Evolutionary conservation across 2,329 filamentous ascomycete genomes (phyloP).

Genomic region (Paecilomyces fulvus): DNA sequence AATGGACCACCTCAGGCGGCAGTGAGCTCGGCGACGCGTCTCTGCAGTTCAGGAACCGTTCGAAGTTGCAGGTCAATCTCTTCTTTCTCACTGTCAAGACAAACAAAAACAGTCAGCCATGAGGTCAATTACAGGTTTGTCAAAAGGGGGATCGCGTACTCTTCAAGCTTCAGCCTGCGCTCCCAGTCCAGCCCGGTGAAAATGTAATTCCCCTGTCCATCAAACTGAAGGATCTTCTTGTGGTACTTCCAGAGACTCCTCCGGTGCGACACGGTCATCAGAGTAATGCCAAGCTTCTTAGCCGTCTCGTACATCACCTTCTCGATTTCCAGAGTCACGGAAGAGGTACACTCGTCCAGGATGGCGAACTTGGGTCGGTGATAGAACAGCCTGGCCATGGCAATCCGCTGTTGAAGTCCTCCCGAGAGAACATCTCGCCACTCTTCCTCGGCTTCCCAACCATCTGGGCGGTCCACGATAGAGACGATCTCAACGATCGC

Average conservation of each 20-base stretch:
- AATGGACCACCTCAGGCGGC: conserved; percentile 20
- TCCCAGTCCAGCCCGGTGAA: conserved; percentile 89
- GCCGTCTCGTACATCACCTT: conserved; percentile 96
- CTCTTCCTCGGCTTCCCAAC: conserved; percentile 91
- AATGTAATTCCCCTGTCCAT: conserved; percentile 83
- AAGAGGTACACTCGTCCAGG: conserved; percentile 91
- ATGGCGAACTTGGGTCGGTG: conserved; percentile 90
- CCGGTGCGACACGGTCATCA: conserved; percentile 94
- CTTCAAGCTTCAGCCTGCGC: conserved; percentile 72
- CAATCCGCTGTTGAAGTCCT: conserved; percentile 88
- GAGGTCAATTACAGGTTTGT: background rate
- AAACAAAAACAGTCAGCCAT: conserved; percentile 8
- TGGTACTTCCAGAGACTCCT: conserved; percentile 96
- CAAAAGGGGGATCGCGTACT: conserved; percentile 41
- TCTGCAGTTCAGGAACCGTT: conserved; percentile 80
- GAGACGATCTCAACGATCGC: conserved; percentile 72
- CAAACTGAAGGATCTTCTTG: conserved; percentile 87
- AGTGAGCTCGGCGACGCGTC: conserved; percentile 71
- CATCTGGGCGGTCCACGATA: conserved; percentile 68
- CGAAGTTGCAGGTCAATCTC: conserved; percentile 79
- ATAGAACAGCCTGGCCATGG: conserved; percentile 93
- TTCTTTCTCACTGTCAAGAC: conserved; percentile 63
- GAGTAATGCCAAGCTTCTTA: conserved; percentile 79
- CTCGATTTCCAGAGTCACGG: conserved; percentile 90
- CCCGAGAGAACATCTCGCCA: conserved; percentile 93